Conservation (phyloP, 2,329 filamentous ascomycete genomes). For the Claviceps paspali region DNA sequence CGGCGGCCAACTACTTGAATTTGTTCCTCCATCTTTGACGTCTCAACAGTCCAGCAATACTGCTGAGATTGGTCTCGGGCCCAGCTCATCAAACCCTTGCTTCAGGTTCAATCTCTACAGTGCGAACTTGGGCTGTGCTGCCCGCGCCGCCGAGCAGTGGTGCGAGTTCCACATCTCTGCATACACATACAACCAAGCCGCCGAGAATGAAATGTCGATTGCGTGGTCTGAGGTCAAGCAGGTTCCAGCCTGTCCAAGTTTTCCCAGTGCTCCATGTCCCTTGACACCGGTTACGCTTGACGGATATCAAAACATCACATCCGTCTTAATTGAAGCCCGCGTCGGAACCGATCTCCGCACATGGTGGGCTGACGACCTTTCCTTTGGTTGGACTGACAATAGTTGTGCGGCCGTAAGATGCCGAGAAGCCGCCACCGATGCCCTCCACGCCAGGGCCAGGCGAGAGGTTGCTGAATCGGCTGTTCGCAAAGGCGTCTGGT, state of each 20-base stretch:
- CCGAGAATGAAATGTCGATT: constrained; percentile 20
- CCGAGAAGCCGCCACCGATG: constrained; percentile 13
- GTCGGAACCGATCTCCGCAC: constrained; percentile 22
- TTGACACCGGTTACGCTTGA: constrained; percentile 21
- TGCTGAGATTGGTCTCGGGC: constrained; percentile 25
- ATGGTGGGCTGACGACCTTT: constrained; percentile 28
- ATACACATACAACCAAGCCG: constrained; percentile 20
- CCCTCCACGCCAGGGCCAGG: constrained; percentile 14
- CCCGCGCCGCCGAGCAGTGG: constrained; percentile 19
- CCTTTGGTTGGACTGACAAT: constrained; percentile 26
- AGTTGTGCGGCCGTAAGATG: constrained; percentile 23
- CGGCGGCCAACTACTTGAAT: constrained; percentile 24
- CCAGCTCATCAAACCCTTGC: constrained; percentile 20
- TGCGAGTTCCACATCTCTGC: constrained; percentile 28
- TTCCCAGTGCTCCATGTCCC: constrained; percentile 17
- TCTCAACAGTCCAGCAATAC: constrained; percentile 16
- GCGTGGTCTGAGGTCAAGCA: constrained; percentile 25
- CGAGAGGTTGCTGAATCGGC: constrained; percentile 17
- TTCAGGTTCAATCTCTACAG: constrained; percentile 25
- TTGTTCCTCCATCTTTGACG: constrained; percentile 21
- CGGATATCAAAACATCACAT: constrained; percentile 24
- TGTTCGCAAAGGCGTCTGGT: constrained; percentile 18
- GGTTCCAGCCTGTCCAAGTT: constrained; percentile 22
- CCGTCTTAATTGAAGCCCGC: constrained; percentile 21
- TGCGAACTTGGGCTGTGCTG: constrained; percentile 24